These are phyloP conservation scores for Curvularia eragrostidis DNA, from an alignment of 2,329 filamentous ascomycete genomes.

Conservation along the genomic window DNA sequence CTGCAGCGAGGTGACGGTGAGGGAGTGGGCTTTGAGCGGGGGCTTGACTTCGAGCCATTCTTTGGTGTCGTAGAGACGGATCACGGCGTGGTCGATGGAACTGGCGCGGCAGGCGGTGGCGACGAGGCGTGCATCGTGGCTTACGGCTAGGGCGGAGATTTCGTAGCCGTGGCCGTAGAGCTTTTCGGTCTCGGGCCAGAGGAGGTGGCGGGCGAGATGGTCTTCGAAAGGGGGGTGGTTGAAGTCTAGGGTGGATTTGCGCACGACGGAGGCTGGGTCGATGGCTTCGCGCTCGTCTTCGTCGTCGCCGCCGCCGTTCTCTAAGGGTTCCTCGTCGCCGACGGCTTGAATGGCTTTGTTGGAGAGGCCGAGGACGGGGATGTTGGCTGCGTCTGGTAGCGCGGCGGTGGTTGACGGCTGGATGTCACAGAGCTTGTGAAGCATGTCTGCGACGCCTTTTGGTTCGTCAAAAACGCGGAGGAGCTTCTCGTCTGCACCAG, in stretches of 20 bases:
- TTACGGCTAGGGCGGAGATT: slow-evolving; percentile 84
- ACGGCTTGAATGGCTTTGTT: slow-evolving; percentile 82
- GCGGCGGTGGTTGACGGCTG: slow-evolving; percentile 22
- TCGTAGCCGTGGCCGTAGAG: slow-evolving; percentile 98
- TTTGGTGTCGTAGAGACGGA: slow-evolving; percentile 85
- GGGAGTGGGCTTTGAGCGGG: slow-evolving; percentile 79
- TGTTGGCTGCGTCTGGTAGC: slow-evolving; percentile 87
- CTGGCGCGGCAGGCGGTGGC: slow-evolving; percentile 94
- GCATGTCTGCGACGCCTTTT: slow-evolving; percentile 77
- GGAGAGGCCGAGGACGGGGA: slow-evolving; percentile 91
- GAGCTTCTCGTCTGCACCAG: slow-evolving; percentile 97
- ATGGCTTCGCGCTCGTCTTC: slow-evolving; percentile 61
- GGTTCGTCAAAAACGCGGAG: slow-evolving; percentile 93
- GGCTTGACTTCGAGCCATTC: slow-evolving; percentile 89
- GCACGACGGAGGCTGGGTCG: slow-evolving; percentile 63
- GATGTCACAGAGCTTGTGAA: slow-evolving; percentile 72
- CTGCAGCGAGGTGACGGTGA: slow-evolving; percentile 82
- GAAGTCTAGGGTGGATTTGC: slow-evolving; percentile 68
- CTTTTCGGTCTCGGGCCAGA: slow-evolving; percentile 97
- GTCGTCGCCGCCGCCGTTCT: slow-evolving; percentile 55
- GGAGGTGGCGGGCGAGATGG: slow-evolving; percentile 83
- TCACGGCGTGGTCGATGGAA: slow-evolving; percentile 91
- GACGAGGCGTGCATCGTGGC: slow-evolving; percentile 74
- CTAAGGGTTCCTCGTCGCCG: slow-evolving; percentile 39
- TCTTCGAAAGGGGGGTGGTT: slow-evolving; percentile 86